phyloP scores from a whole-genome alignment of 2,329 filamentous ascomycete genomes.

The Fusarium vanettenii region DNA sequence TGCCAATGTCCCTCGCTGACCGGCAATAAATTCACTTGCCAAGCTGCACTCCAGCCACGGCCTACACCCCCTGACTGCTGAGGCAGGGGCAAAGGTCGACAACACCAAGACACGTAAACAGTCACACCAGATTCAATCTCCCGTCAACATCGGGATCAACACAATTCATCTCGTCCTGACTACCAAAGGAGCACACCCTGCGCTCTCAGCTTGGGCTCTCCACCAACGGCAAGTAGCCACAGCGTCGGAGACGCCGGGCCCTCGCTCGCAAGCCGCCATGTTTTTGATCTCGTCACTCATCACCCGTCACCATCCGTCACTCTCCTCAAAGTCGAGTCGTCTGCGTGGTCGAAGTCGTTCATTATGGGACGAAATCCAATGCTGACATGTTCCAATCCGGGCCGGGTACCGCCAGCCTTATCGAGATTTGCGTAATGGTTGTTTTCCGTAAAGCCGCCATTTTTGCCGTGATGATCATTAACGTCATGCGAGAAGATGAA shows the following conservation, averaged over 20 bases:
- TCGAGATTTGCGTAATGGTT: conserved; percentile 46
- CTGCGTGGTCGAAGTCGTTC: conserved; percentile 39
- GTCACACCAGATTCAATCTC: conserved; percentile 44
- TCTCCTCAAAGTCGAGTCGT: conserved; percentile 41
- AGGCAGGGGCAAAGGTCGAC: conserved; percentile 21
- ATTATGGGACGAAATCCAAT: conserved; percentile 47
- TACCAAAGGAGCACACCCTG: conserved; percentile 49
- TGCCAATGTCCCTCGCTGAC: neutral
- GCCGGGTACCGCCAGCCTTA: conserved; percentile 36
- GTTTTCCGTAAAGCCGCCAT: conserved; percentile 40
- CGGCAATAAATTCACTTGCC: neutral
- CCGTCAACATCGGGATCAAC: conserved; percentile 48
- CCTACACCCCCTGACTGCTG: conserved; percentile 22
- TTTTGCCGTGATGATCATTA: conserved; percentile 46
- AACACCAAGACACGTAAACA: conserved; percentile 40
- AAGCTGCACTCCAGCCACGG: conserved; percentile 18
- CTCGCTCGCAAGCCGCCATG: conserved; percentile 41
- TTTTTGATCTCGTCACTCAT: conserved; percentile 42
- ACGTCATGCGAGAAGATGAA: conserved; percentile 46
- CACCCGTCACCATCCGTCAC: conserved; percentile 45
- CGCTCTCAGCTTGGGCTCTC: conserved; percentile 39
- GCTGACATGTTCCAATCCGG: conserved; percentile 45
- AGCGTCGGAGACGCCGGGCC: conserved; percentile 22
- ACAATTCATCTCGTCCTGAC: conserved; percentile 53
- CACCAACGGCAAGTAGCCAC: conserved; percentile 19